Base-by-base conservation (phyloP, 75 land plant genomes). In the Chamaecyparis obtusa region DNA sequence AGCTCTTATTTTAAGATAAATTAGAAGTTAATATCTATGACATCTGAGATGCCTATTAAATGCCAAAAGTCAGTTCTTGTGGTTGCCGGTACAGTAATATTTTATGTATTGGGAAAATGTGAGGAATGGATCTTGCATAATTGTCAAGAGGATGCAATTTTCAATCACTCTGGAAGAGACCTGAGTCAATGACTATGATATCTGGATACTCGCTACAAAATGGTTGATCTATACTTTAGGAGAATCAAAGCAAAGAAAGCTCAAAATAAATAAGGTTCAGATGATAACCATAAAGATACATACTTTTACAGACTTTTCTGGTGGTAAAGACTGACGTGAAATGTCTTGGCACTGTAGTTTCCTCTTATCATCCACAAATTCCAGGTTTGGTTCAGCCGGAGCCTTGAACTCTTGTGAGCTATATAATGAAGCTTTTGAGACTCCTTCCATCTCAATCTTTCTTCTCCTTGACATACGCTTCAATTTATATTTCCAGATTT, bases 221-320 rank as follows among this genome's bases (percentile, higher is more conserved):
- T 80, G 48, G 30, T 17, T 77, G 2, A 77, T 5, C 24, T 27
- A 80, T 80, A 24, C 30, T 80, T 43, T 27, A 21, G 9, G 32
- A 80, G 48, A 80, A 80, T 24, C 13, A 80, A 80, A 80, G 48
- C 49, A 80, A 27, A 43, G 49, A 43, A 80, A 80, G 83, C 32
- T 80, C 30, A 43, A 44, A 44, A 80, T 10, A 37, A 44, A 11
- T 30, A 80, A 43, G 27, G 44, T 44, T 80, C 5, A 80, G 11
- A 77, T 21, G 49, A 43, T 27, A 80, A 77, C 43, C 13, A 43
- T 24, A 80, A 78, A 27, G 51, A 80, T 24, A 44, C 30, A 10
- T 80, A 80, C 83, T n/a, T 41, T n/a, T 19, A 27, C 6, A 80
- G 13, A 44, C 83, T 81, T 81, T 0, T 39, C 33, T 46, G 27